Conservation (phyloP, 371 early-diverging fungal genomes). For the Lichtheimia hyalospora region DNA sequence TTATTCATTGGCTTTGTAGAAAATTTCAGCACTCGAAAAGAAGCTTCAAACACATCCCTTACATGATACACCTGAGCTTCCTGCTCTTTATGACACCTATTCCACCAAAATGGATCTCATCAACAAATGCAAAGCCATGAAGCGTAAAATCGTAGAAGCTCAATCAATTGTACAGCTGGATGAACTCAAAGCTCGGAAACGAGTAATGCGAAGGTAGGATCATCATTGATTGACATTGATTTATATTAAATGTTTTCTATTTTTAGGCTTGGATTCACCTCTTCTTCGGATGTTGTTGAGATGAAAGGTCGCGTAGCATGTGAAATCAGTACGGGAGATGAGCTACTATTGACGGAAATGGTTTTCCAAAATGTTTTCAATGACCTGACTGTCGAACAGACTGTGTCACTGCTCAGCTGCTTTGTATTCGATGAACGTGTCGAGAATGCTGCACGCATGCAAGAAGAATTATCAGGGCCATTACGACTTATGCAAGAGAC, state of each 20-base stretch:
- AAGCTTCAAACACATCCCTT: slow-evolving; percentile 64
- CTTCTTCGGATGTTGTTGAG: slow-evolving; percentile 83
- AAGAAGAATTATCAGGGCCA: slow-evolving; percentile 81
- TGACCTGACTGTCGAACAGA: slow-evolving; percentile 88
- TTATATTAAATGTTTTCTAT: neutral
- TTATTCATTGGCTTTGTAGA: slow-evolving; percentile 27
- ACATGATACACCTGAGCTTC: slow-evolving; percentile 52
- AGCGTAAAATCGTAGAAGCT: slow-evolving; percentile 74
- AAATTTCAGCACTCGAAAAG: slow-evolving; percentile 71
- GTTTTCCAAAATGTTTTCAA: slow-evolving; percentile 98
- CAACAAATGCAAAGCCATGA: slow-evolving; percentile 62
- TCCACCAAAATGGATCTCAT: slow-evolving; percentile 58
- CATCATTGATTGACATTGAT: neutral
- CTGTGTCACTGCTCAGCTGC: slow-evolving; percentile 91
- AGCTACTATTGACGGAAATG: slow-evolving; percentile 98
- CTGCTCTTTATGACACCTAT: slow-evolving; percentile 64
- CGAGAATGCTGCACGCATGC: slow-evolving; percentile 34
- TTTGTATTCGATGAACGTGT: slow-evolving; percentile 93
- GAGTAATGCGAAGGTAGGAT: slow-evolving; percentile 76
- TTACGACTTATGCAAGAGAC: slow-evolving; percentile 85
- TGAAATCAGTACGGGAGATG: slow-evolving; percentile 98
- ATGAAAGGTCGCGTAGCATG: slow-evolving; percentile 99
- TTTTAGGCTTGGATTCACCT: slow-evolving; percentile 80
- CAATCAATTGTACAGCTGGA: slow-evolving; percentile 88
- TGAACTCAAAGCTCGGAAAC: slow-evolving; percentile 88